Percentiles rank a stretch among this genome's conserved stretches.
Conservation (phyloP, 1,139 yeast genomes). For the Yamadazyma mexicana region DNA sequence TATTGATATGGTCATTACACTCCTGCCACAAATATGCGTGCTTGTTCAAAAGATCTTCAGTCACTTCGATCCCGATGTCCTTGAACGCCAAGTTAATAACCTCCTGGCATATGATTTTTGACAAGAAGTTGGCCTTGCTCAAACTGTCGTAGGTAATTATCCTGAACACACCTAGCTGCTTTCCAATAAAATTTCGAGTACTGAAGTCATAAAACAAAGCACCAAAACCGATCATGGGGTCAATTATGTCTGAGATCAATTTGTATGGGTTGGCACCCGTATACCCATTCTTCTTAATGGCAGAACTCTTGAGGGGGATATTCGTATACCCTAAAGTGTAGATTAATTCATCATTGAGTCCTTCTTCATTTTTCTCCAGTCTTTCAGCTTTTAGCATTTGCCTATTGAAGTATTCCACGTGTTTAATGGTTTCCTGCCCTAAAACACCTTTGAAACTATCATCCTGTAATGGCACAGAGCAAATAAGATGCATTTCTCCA, state of each 20-base stretch:
- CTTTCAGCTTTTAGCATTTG: slow-evolving; percentile 11
- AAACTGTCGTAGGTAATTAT: slow-evolving; percentile 68
- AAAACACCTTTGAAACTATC: slow-evolving; percentile 38
- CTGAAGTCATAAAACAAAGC: slow-evolving; percentile 60
- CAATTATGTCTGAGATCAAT: slow-evolving; percentile 39
- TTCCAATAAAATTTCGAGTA: slow-evolving; percentile 52
- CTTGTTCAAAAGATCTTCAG: slow-evolving; percentile 43
- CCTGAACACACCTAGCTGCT: slow-evolving; percentile 68
- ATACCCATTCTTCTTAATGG: slow-evolving; percentile 39
- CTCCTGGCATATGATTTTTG: slow-evolving; percentile 60
- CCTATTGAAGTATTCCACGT: slow-evolving; percentile 28
- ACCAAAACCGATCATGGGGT: slow-evolving; percentile 58
- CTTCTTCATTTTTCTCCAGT: not conserved
- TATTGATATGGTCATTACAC: slow-evolving; percentile 50
- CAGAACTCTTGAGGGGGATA: slow-evolving; percentile 32
- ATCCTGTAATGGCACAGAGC: slow-evolving; percentile 45
- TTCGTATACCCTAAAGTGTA: slow-evolving; percentile 29
- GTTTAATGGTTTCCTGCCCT: slow-evolving; percentile 30
- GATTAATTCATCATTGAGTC: slow-evolving; percentile 6
- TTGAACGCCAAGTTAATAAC: slow-evolving; percentile 59
- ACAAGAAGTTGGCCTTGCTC: slow-evolving; percentile 59
- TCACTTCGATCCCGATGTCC: slow-evolving; percentile 43
- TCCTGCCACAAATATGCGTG: slow-evolving; percentile 66
- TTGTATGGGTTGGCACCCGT: slow-evolving; percentile 38
- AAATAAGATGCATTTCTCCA: slow-evolving; percentile 63